phyloP scores from a whole-genome alignment of 352 stramenopile genomes.

The Phytophthora gonapodyides region DNA sequence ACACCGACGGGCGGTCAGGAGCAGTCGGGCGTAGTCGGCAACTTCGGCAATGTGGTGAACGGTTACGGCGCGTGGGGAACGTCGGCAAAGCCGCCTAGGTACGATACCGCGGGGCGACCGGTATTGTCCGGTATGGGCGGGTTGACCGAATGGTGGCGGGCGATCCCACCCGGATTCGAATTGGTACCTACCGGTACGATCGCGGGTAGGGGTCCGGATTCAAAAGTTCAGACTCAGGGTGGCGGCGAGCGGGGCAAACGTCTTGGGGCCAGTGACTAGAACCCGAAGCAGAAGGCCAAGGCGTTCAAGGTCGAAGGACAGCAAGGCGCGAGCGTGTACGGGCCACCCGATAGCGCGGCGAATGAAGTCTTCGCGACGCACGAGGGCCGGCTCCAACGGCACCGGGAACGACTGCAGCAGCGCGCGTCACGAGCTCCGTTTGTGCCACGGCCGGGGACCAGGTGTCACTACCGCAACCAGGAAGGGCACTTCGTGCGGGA shows the following conservation, averaged over 20 bases:
- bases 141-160: slow-evolving; percentile 9
- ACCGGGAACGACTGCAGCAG: not conserved
- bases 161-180: not conserved
- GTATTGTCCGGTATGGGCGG: too few species aligned
- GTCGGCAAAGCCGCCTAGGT: not conserved
- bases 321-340: not conserved
- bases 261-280: too few species aligned
- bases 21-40: too few species aligned
- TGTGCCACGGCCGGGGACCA: not conserved
- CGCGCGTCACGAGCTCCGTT: not conserved
- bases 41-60: not conserved
- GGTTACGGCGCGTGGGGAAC: not conserved
- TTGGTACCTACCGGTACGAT: not conserved
- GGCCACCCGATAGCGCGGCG: too few species aligned
- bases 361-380: too few species aligned
- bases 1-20: too few species aligned
- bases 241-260: too few species aligned
- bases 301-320: not conserved
- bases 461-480: not conserved
- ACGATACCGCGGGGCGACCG: not conserved
- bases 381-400: not conserved
- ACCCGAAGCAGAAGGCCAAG: too few species aligned
- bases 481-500: slow-evolving; percentile 1
- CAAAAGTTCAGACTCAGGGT: not conserved
- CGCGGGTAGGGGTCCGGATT: too few species aligned